Percentiles rank a stretch among this genome's conserved stretches.
Conservation (phyloP, 768 basidiomycete genomes). For the Tremella fuciformis region DNA sequence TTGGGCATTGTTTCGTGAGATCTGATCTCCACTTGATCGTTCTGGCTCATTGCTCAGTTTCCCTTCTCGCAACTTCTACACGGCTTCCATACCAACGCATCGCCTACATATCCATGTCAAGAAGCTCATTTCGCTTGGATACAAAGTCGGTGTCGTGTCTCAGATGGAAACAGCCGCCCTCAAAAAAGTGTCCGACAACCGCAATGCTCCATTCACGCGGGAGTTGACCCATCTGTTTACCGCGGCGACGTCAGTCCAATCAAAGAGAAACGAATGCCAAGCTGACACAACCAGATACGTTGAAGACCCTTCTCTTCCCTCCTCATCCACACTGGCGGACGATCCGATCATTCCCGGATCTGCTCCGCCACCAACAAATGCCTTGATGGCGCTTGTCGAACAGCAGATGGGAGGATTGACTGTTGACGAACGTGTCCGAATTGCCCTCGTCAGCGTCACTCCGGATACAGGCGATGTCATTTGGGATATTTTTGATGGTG, state of each 20-base stretch:
- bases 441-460: slow-evolving; percentile 74
- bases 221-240: slow-evolving; percentile 74
- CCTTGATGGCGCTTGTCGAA: slow-evolving; percentile 75
- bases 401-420: slow-evolving; percentile 54
- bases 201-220: slow-evolving; percentile 52
- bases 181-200: slow-evolving; percentile 51
- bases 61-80: slow-evolving; percentile 51
- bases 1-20: slow-evolving; percentile 50
- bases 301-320: slow-evolving; percentile 56
- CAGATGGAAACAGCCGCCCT: slow-evolving; percentile 53
- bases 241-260: slow-evolving; percentile 69
- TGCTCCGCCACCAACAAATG: slow-evolving; percentile 59
- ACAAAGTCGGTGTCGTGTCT: slow-evolving; percentile 53
- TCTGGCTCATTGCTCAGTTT: slow-evolving; percentile 31
- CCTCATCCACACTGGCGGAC: slow-evolving; percentile 49
- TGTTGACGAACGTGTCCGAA: slow-evolving; percentile 56
- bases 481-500: slow-evolving; percentile 87
- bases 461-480: slow-evolving; percentile 89
- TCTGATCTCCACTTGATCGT: background rate
- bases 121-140: slow-evolving; percentile 51
- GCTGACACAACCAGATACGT: slow-evolving; percentile 64
- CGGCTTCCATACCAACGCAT: slow-evolving; percentile 51
- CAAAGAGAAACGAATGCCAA: too few relatives aligned
- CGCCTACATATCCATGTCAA: slow-evolving; percentile 52
- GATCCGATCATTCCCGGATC: slow-evolving; percentile 50